Evolutionary conservation across 805 yeast genomes (phyloP).

Genomic region (Priceomyces melissophilus): DNA sequence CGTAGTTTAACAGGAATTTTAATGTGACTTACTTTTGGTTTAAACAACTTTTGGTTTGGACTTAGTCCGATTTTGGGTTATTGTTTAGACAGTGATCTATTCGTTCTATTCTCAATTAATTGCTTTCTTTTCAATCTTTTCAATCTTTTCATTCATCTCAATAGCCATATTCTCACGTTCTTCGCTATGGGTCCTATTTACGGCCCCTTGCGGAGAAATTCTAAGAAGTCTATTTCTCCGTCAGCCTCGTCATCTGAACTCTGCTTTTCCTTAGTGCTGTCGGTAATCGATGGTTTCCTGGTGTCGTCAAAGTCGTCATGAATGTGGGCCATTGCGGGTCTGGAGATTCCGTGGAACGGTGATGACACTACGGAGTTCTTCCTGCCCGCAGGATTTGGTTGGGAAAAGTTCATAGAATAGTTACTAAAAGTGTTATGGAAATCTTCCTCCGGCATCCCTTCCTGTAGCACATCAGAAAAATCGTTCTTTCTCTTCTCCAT

Average conservation of each 20-base stretch:
- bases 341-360: not conserved
- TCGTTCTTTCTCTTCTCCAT: slow-evolving; percentile 17
- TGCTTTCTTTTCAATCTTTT: too few relatives aligned
- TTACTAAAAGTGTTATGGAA: slow-evolving; percentile 27
- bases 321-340: not conserved
- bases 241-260: slow-evolving; percentile 6
- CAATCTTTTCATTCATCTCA: too few relatives aligned
- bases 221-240: slow-evolving; percentile 45
- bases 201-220: slow-evolving; percentile 44
- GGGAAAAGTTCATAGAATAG: slow-evolving; percentile 24
- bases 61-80: too few relatives aligned
- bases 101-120: too few relatives aligned
- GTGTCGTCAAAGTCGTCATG: not conserved
- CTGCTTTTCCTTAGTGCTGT: slow-evolving; percentile 2
- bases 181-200: too few relatives aligned
- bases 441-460: slow-evolving; percentile 25
- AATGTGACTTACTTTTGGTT: too few relatives aligned
- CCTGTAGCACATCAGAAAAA: slow-evolving; percentile 35
- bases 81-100: too few relatives aligned
- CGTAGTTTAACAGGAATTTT: too few relatives aligned
- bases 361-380: slow-evolving; percentile 2
- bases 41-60: too few relatives aligned
- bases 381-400: not conserved
- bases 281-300: slow-evolving; percentile 1
- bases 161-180: too few relatives aligned